Evolutionary conservation across 805 yeast species (phyloP).

Genomic region (Kluyveromyces aestuarii): DNA sequence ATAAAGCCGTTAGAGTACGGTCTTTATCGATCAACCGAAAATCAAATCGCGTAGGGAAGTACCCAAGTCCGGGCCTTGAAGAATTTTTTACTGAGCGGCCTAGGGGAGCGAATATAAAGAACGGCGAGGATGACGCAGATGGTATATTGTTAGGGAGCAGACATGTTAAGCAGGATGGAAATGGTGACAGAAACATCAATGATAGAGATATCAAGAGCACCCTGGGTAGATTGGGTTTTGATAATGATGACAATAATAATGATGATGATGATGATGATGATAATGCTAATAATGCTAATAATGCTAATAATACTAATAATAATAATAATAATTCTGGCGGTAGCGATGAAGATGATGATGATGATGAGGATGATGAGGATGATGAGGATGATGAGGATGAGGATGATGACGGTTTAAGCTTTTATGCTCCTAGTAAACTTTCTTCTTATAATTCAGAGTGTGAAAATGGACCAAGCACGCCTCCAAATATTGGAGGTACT

Average conservation of each 20-base stretch:
- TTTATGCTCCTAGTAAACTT: slow-evolving; percentile 29
- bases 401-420: slow-evolving; percentile 30
- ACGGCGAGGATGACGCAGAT: background rate
- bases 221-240: background rate
- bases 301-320: slow-evolving; percentile 3
- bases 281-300: slow-evolving; percentile 30
- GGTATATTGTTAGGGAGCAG: background rate
- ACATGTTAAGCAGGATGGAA: background rate
- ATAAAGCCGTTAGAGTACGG: slow-evolving; percentile 25
- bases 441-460: slow-evolving; percentile 21
- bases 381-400: slow-evolving; percentile 27
- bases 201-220: background rate
- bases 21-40: slow-evolving; percentile 20
- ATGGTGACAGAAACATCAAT: background rate
- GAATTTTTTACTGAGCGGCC: background rate
- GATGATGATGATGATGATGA: slow-evolving; percentile 19
- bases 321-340: slow-evolving; percentile 8
- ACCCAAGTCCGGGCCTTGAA: background rate
- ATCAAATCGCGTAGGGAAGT: slow-evolving; percentile 5
- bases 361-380: slow-evolving; percentile 26
- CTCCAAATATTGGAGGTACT: slow-evolving; percentile 5
- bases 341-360: slow-evolving; percentile 17
- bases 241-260: background rate
- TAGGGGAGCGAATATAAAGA: background rate
- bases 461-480: slow-evolving; percentile 4